phyloP scores from a whole-genome alignment of 169 alveolate genomes.

The Pseudocohnilembus persalinus region DNA sequence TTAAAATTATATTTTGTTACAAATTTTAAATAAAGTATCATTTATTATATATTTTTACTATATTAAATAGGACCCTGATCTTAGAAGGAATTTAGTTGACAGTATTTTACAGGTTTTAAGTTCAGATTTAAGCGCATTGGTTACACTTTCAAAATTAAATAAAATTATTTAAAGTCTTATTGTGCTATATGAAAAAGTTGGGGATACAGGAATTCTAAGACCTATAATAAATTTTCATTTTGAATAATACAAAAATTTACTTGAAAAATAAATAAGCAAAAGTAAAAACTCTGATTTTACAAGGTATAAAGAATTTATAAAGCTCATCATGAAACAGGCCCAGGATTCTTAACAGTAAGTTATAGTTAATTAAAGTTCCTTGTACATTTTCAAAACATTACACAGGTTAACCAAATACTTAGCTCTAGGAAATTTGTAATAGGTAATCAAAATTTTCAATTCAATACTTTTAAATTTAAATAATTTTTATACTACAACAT shows the following conservation, averaged over 20 bases:
- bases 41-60: too few species aligned
- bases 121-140: conserved; percentile 36
- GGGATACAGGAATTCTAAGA: not conserved
- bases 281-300: conserved; percentile 33
- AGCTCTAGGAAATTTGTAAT: conserved; percentile 39
- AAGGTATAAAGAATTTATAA: conserved; percentile 31
- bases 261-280: conserved; percentile 14
- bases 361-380: not conserved
- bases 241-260: conserved; percentile 24
- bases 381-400: conserved; percentile 23
- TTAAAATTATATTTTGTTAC: not conserved
- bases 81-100: conserved; percentile 44
- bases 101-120: conserved; percentile 31
- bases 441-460: not conserved
- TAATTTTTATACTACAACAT: too few species aligned
- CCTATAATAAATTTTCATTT: conserved; percentile 7
- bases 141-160: conserved; percentile 24
- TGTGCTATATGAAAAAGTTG: conserved; percentile 18
- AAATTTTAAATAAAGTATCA: too few species aligned
- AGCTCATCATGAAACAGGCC: conserved; percentile 31
- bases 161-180: conserved; percentile 18
- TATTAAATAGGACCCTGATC: conserved; percentile 36
- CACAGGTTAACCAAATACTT: conserved; percentile 34
- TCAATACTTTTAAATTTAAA: too few species aligned
- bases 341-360: conserved; percentile 37